Conservation (phyloP, 2,329 filamentous ascomycete genomes). For the Diaporthe batatas region DNA sequence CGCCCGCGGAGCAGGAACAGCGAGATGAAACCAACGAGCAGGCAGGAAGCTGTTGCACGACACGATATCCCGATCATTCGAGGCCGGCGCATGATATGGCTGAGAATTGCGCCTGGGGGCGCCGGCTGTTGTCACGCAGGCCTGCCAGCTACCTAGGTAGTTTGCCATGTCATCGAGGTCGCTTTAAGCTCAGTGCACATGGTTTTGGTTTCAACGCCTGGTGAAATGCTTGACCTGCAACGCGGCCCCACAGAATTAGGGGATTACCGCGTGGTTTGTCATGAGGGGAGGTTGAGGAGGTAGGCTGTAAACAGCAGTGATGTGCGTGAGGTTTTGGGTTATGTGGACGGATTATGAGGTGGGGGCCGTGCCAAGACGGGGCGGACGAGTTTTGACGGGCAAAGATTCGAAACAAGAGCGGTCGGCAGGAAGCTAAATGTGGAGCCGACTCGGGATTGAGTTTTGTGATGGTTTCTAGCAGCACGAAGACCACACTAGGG, state of each 20-base stretch:
- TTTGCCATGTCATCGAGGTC: not conserved
- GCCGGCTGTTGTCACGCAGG: too few species aligned
- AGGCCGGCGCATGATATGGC: not conserved
- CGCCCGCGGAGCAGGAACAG: too few species aligned
- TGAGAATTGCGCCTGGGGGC: not conserved
- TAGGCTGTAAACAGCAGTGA: not conserved
- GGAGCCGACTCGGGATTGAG: constrained; percentile 12
- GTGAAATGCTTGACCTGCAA: not conserved
- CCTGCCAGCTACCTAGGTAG: too few species aligned
- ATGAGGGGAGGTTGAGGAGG: not conserved
- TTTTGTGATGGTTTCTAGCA: constrained; percentile 16
- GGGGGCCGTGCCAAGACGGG: constrained; percentile 26
- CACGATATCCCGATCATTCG: too few species aligned
- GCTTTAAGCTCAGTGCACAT: not conserved
- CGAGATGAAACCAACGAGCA: not conserved
- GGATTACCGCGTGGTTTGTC: constrained; percentile 11
- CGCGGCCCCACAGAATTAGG: not conserved
- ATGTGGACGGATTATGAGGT: not conserved
- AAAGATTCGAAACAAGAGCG: constrained; percentile 13
- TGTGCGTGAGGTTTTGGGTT: not conserved
- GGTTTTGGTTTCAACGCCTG: not conserved
- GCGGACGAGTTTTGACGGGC: constrained; percentile 22
- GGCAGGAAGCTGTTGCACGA: too few species aligned
- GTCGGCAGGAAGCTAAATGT: constrained; percentile 2
- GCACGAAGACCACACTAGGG: not conserved